Conservation (phyloP, 2,329 filamentous ascomycete species). For the Thielaviopsis musarum region DNA sequence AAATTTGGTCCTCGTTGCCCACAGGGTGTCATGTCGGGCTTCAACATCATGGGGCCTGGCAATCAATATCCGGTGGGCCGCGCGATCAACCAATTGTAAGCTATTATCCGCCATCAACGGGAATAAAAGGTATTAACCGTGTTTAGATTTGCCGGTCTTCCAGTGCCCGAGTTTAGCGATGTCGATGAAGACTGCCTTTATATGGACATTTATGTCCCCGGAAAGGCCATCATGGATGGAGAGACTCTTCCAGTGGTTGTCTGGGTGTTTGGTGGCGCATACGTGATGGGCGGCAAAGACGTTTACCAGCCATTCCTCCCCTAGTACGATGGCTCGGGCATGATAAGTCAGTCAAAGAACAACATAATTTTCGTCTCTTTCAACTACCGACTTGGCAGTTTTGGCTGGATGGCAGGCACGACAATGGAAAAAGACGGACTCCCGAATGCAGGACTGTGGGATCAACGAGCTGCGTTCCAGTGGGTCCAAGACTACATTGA, state of each 20-base stretch:
- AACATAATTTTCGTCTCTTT: conserved; percentile 28
- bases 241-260: conserved; percentile 26
- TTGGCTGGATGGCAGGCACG: conserved; percentile 29
- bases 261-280: conserved; percentile 30
- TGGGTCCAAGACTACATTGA: conserved; percentile 32
- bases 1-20: conserved; percentile 12
- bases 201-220: conserved; percentile 31
- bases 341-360: conserved; percentile 21
- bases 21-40: conserved; percentile 14
- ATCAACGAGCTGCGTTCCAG: conserved; percentile 28
- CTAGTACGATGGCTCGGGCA: conserved; percentile 23
- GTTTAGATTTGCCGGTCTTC: conserved; percentile 19
- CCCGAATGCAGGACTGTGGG: conserved; percentile 27
- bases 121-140: neutral
- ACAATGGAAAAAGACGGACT: conserved; percentile 25
- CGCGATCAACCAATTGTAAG: conserved; percentile 21
- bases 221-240: conserved; percentile 22
- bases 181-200: conserved; percentile 31
- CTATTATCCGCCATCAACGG: neutral
- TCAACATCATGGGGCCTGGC: conserved; percentile 20
- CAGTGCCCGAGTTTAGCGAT: conserved; percentile 18
- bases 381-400: conserved; percentile 33
- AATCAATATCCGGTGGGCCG: conserved; percentile 19
- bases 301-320: conserved; percentile 19
- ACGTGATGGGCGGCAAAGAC: conserved; percentile 26